Percentiles rank a stretch among this genome's conserved stretches.
phyloP scores from a whole-genome alignment of 169 alveolate species.

The Miamiensis avidus region DNA sequence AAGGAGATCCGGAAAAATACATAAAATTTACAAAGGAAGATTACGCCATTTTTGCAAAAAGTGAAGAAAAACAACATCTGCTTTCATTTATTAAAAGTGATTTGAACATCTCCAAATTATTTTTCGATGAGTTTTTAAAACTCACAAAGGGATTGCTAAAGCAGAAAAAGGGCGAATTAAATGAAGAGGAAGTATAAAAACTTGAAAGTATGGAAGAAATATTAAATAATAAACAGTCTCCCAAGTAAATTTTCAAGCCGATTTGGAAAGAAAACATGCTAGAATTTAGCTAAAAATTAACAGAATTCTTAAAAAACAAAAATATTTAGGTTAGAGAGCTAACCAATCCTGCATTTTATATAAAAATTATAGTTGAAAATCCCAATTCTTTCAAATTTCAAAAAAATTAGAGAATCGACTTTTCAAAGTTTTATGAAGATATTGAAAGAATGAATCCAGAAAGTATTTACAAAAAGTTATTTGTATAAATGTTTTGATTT shows the following conservation, averaged over 20 bases:
- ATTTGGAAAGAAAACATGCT: neutral
- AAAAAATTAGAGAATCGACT: neutral
- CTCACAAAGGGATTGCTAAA: no score
- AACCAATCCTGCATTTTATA: neutral
- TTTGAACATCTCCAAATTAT: no score
- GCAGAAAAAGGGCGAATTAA: no score
- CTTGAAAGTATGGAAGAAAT: no score
- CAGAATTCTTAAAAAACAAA: neutral
- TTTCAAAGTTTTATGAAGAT: neutral
- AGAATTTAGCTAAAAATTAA: neutral
- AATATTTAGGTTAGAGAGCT: no score
- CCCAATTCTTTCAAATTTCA: no score
- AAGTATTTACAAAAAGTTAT: neutral
- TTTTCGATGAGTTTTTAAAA: no score
- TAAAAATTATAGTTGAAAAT: neutral
- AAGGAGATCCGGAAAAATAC: neutral
- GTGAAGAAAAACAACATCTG: no score
- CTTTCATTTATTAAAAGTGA: no score
- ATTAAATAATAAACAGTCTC: no score
- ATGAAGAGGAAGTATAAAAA: no score
- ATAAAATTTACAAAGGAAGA: neutral
- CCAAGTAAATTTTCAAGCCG: neutral
- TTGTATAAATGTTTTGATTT: neutral
- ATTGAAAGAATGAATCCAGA: neutral
- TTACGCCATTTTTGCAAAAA: neutral